Evolutionary conservation across 208 protist species (phyloP).

Genomic region (Trypanosoma grayi): DNA sequence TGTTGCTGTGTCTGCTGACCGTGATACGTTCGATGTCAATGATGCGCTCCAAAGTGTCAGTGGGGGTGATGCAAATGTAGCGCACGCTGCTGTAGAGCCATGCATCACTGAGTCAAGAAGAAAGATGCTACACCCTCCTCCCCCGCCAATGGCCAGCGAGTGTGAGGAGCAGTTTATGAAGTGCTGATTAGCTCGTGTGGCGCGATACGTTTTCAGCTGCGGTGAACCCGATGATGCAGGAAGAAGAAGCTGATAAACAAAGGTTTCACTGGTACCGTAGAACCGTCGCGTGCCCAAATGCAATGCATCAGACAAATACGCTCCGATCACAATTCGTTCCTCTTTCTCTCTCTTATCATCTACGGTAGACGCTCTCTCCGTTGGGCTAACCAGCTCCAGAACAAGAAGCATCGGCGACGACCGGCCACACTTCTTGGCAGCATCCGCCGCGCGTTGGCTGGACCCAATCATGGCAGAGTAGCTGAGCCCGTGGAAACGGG

Average conservation of each 20-base stretch:
- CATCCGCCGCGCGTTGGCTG: slow-evolving; percentile 45
- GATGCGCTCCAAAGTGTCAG: slow-evolving; percentile 45
- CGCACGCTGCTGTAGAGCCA: slow-evolving; percentile 55
- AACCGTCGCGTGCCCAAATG: slow-evolving; percentile 43
- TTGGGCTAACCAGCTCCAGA: slow-evolving; percentile 46
- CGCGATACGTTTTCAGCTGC: slow-evolving; percentile 37
- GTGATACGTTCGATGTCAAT: slow-evolving; percentile 1
- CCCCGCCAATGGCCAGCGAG: slow-evolving; percentile 71
- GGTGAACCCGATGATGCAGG: slow-evolving; percentile 26
- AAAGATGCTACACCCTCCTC: slow-evolving; percentile 60
- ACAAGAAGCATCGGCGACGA: slow-evolving; percentile 57
- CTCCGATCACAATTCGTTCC: slow-evolving; percentile 42
- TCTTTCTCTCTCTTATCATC: neutral
- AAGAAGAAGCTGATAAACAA: slow-evolving; percentile 72
- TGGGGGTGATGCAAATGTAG: slow-evolving; percentile 64
- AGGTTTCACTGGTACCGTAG: slow-evolving; percentile 66
- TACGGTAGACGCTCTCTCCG: neutral
- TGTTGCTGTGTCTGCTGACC: neutral
- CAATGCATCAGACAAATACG: slow-evolving; percentile 55
- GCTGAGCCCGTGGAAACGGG: slow-evolving; percentile 59
- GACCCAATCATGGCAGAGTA: slow-evolving; percentile 44
- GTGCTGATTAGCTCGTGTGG: slow-evolving; percentile 55
- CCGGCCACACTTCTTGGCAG: neutral
- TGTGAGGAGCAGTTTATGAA: slow-evolving; percentile 58
- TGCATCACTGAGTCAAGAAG: slow-evolving; percentile 42